Base-by-base conservation (phyloP, 2,329 filamentous ascomycete genomes). In the Trichoderma hamatum region DNA sequence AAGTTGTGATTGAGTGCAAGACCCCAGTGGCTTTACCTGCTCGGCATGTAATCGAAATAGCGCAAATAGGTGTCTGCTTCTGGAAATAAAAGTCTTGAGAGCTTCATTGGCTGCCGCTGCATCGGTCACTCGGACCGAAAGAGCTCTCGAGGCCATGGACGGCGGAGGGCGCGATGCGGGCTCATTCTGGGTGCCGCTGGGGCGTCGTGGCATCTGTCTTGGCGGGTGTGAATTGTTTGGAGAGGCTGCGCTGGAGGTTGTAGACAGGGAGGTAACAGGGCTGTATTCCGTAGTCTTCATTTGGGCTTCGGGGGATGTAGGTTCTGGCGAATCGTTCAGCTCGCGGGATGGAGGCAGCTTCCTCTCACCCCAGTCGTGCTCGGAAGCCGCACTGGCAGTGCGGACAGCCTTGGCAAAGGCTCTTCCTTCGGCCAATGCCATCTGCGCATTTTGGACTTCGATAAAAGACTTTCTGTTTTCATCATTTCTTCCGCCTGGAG, bases 21-120 rank as follows among this genome's bases (percentile, higher is more conserved):
- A 84, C 67, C 87, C 84, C 5, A 94, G 77, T 0, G 92, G 89
- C 71, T 88, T 89, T 34, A 90, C 84, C 36, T 89, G 86, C 77
- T 97, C 92, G 0, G 93, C 90, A 69, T 94, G 92, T 54, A 95
- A 80, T 46, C 89, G 85, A 76, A 97, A 96, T 3, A 96, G 84
- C 72, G 91, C 89, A 71, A 88, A 90, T 73, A 96, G 86, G 76
- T 94, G 92, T 24, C 85, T 87, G 3, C 92, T 91, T 30, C 93
- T 89, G 6, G 82, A 77, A 3, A 88, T 86, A 76, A 97, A 97
- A 14, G 90, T 86, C 9, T 85, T 80, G 61, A 94, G 84, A 0
- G 93, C 90, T 67, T 89, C 88, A 61, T 92, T 89, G 3, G 83
- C 82, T n/a, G 86, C 81, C 5, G 84, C 73, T 0, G 77, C 79